phyloP scores from a whole-genome alignment of 306 rosid genomes.

The Glycine latifolia region DNA sequence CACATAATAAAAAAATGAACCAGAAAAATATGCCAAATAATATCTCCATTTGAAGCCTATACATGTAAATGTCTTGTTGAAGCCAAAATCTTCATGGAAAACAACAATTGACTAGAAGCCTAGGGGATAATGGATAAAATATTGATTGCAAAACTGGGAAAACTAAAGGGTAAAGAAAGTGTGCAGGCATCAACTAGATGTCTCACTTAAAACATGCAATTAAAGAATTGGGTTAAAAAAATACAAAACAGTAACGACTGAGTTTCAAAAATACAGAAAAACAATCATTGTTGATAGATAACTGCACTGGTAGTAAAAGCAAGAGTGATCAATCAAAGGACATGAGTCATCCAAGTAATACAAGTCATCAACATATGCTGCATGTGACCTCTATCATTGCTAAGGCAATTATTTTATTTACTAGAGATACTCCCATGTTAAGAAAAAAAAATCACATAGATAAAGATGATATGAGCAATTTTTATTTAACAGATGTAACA shows the following conservation, averaged over 20 bases:
- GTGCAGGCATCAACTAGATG: slow-evolving; percentile 4
- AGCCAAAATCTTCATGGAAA: slow-evolving; percentile 25
- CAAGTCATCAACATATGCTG: slow-evolving; percentile 19
- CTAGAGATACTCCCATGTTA: background rate
- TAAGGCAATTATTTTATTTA: background rate
- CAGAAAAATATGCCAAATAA: background rate
- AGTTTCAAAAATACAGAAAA: background rate
- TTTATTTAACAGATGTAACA: slow-evolving; percentile 16
- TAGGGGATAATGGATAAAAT: slow-evolving; percentile 8
- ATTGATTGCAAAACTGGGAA: slow-evolving; percentile 20
- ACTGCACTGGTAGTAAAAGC: slow-evolving; percentile 21
- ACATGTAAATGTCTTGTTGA: slow-evolving; percentile 13
- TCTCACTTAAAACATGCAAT: background rate
- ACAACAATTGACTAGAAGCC: slow-evolving; percentile 7
- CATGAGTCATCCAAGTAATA: slow-evolving; percentile 12
- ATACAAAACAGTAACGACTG: background rate
- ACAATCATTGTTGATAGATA: background rate
- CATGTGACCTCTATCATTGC: slow-evolving; percentile 8
- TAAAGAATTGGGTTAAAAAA: background rate
- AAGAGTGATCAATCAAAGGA: slow-evolving; percentile 25
- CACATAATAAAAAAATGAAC: slow-evolving; percentile 9
- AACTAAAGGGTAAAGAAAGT: slow-evolving; percentile 9
- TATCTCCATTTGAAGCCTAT: slow-evolving; percentile 19
- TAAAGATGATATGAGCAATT: slow-evolving; percentile 32
- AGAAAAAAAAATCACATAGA: slow-evolving; percentile 20